Conservation (phyloP, 2,329 filamentous ascomycete species). For the Epicoccum sorghinum region DNA sequence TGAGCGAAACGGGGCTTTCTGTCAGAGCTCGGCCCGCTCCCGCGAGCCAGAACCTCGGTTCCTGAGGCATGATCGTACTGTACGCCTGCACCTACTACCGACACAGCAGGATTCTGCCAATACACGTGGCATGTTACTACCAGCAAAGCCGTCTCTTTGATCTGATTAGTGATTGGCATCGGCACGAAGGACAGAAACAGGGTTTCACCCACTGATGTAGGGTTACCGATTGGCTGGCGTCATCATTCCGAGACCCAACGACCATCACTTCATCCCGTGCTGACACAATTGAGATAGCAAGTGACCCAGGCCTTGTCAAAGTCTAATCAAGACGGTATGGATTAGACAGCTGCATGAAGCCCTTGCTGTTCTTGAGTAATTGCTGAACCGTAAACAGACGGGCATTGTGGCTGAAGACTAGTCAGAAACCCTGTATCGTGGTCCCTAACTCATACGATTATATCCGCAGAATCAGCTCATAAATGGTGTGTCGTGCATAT, state of each 20-base stretch:
- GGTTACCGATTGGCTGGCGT: slow-evolving; percentile 3
- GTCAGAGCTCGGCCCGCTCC: slow-evolving; percentile 19
- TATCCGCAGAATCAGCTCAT: not conserved
- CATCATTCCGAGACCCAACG: not conserved
- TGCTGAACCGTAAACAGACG: not conserved
- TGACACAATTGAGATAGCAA: not conserved
- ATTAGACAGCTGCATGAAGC: too few species aligned
- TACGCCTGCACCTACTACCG: too few species aligned
- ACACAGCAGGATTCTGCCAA: too few species aligned
- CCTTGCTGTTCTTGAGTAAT: too few species aligned
- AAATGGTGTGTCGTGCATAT: not conserved
- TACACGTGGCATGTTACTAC: not conserved
- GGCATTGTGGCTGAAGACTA: not conserved
- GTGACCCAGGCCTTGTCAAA: not conserved
- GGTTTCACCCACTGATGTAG: not conserved
- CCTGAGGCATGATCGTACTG: slow-evolving; percentile 8
- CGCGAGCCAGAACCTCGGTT: slow-evolving; percentile 18
- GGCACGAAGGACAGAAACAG: not conserved
- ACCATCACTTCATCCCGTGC: not conserved
- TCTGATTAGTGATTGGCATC: not conserved
- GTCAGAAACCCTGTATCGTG: not conserved
- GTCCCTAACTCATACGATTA: not conserved
- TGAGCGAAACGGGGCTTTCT: slow-evolving; percentile 15
- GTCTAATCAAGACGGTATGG: too few species aligned
- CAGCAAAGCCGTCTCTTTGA: not conserved